Conservation (phyloP, 352 stramenopile species). For the Phytophthora boehmeriae region DNA sequence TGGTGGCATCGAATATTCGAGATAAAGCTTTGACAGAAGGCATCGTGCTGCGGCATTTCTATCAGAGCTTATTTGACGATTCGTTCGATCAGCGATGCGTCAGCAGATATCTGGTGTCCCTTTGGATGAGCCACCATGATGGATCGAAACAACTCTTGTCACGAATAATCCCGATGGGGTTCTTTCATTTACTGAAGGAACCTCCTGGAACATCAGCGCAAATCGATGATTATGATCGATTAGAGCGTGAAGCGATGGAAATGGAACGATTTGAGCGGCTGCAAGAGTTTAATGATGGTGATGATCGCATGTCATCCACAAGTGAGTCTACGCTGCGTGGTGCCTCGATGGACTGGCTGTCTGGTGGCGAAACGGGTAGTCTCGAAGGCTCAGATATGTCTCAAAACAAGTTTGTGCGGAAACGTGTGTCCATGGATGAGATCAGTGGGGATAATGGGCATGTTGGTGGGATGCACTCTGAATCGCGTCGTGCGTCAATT, state of each 20-base stretch:
- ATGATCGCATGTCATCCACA: conserved; percentile 41
- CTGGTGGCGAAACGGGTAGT: conserved; percentile 12
- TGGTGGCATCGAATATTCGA: conserved; percentile 85
- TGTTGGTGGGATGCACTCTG: conserved; percentile 4
- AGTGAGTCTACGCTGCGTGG: conserved; percentile 37
- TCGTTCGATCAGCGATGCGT: conserved; percentile 94
- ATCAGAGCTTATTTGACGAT: conserved; percentile 92
- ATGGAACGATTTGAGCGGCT: conserved; percentile 42
- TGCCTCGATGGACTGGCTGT: conserved; percentile 17
- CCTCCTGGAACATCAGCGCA: conserved; percentile 79
- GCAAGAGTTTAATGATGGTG: conserved; percentile 35
- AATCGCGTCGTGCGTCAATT: conserved; percentile 31
- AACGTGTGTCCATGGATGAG: conserved; percentile 27
- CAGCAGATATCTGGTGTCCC: conserved; percentile 93
- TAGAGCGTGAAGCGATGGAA: conserved; percentile 74
- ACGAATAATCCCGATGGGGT: conserved; percentile 90
- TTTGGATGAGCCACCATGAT: conserved; percentile 94
- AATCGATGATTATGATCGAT: conserved; percentile 84
- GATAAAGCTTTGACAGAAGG: conserved; percentile 92
- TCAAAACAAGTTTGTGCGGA: conserved; percentile 20
- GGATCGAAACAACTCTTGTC: conserved; percentile 90
- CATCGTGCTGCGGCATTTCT: conserved; percentile 93
- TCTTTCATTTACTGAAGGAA: conserved; percentile 90
- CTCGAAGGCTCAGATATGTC: conserved; percentile 15
- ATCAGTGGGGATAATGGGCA: conserved; percentile 9